Percentiles rank a stretch among this genome's conserved stretches.
Conservation (phyloP, 805 yeast genomes). For the Nakazawaea ishiwadae region DNA sequence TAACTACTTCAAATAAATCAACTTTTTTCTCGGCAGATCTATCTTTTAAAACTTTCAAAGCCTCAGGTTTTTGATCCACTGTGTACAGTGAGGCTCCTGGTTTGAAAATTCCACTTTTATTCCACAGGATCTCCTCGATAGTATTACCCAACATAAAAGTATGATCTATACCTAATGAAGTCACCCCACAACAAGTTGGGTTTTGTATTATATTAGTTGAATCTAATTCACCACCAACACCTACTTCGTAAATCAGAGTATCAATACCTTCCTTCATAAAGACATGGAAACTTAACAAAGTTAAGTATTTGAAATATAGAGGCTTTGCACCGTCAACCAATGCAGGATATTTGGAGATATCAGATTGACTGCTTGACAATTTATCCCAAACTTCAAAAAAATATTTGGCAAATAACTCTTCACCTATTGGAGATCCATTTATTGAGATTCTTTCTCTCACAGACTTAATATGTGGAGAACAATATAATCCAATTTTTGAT, state of each 20-base stretch:
- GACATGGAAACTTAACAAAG: constrained; percentile 85
- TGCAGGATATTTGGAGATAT: constrained; percentile 58
- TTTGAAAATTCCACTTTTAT: constrained; percentile 92
- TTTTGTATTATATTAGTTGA: constrained; percentile 83
- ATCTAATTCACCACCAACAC: constrained; percentile 97
- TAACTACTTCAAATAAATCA: constrained; percentile 48
- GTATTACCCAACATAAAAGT: constrained; percentile 83
- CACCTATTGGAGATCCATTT: constrained; percentile 80
- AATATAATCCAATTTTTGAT: constrained; percentile 80
- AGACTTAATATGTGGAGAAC: constrained; percentile 92
- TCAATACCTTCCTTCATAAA: constrained; percentile 87
- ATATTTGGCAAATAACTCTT: constrained; percentile 76
- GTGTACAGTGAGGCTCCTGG: constrained; percentile 59
- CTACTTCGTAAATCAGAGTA: constrained; percentile 94
- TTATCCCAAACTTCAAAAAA: constrained; percentile 94
- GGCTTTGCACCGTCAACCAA: constrained; percentile 77
- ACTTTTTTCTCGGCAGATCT: constrained; percentile 64
- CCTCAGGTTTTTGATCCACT: constrained; percentile 52
- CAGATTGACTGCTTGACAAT: constrained; percentile 54
- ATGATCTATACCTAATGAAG: constrained; percentile 90
- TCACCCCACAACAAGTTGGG: constrained; percentile 83
- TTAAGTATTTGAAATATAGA: constrained; percentile 87
- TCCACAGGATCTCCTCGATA: constrained; percentile 89
- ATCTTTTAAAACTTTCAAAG: constrained; percentile 49
- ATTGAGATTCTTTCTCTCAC: constrained; percentile 90